A percentile compares a stretch with the other conserved stretches of the same genome.
Evolutionary conservation across 257 asterid species (phyloP).

Genomic region (Misopates orontium): DNA sequence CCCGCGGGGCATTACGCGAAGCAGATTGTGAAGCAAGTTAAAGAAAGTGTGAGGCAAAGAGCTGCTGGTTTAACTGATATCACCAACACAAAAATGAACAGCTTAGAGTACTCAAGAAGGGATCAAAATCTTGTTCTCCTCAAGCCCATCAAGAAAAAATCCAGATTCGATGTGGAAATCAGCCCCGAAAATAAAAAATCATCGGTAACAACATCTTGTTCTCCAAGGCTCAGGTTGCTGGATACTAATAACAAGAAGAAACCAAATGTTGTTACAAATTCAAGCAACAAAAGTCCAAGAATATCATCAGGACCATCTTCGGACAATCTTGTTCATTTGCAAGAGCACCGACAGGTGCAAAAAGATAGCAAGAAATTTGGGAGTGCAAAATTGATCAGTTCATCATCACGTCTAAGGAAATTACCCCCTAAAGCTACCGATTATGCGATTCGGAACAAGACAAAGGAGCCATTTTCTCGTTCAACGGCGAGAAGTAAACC

Average conservation of each 20-base stretch:
- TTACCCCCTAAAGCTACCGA: constrained; percentile 34
- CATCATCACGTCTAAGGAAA: no score
- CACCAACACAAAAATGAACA: constrained; percentile 45
- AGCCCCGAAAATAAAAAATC: no score
- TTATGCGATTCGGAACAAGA: constrained; percentile 43
- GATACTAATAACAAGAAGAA: constrained; percentile 37
- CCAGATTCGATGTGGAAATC: constrained; percentile 24
- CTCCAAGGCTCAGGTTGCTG: constrained; percentile 44
- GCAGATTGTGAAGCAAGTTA: constrained; percentile 69
- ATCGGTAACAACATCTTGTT: constrained; percentile 34
- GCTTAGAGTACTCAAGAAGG: constrained; percentile 23
- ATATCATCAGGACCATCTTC: constrained; percentile 25
- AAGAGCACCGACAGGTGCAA: not conserved
- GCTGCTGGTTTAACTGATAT: constrained; percentile 49
- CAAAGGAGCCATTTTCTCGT: constrained; percentile 54
- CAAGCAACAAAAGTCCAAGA: constrained; percentile 35
- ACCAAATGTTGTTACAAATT: constrained; percentile 3
- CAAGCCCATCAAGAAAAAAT: constrained; percentile 39
- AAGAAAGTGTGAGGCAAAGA: constrained; percentile 53
- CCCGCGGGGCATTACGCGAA: constrained; percentile 48
- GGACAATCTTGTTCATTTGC: not conserved
- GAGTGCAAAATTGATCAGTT: no score
- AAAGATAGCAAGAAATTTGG: not conserved
- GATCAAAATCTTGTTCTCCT: constrained; percentile 51
- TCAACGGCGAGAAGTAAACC: constrained; percentile 41